Conservation (phyloP, 768 basidiomycete genomes). For the Leccinum barrowsii region DNA sequence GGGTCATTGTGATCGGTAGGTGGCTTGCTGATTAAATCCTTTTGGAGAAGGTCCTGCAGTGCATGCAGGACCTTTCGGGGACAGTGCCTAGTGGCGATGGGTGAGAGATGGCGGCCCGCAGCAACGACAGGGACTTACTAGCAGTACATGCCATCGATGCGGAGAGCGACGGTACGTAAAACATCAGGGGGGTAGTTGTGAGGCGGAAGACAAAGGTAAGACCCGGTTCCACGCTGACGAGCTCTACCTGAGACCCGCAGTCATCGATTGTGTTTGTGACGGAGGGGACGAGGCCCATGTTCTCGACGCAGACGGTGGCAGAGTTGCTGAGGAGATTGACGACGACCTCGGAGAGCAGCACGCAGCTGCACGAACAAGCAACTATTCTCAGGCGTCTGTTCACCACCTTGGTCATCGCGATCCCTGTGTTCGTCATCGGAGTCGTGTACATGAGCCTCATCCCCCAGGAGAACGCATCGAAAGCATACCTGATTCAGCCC, state of each 20-base stretch:
- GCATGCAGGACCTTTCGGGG: constrained; percentile 45
- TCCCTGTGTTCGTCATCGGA: constrained; percentile 77
- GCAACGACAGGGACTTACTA: constrained; percentile 36
- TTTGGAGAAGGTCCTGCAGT: constrained; percentile 33
- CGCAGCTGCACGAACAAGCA: constrained; percentile 56
- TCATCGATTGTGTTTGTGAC: constrained; percentile 44
- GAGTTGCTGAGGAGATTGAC: constrained; percentile 64
- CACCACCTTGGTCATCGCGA: constrained; percentile 57
- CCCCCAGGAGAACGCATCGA: constrained; percentile 41
- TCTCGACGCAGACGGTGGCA: constrained; percentile 44
- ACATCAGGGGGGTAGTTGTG: background rate
- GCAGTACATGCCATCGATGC: constrained; percentile 64
- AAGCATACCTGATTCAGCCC: constrained; percentile 49
- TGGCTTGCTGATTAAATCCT: constrained; percentile 39
- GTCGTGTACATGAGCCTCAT: constrained; percentile 75
- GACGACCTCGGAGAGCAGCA: constrained; percentile 43
- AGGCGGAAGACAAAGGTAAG: background rate
- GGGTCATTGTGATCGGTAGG: constrained; percentile 40
- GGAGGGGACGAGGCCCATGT: constrained; percentile 29
- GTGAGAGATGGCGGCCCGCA: background rate
- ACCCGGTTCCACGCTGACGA: constrained; percentile 36
- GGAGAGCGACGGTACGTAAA: constrained; percentile 47
- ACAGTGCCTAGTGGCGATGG: constrained; percentile 43
- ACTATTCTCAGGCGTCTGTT: constrained; percentile 51
- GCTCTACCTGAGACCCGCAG: constrained; percentile 42